Percentiles rank a stretch among this genome's conserved stretches.
Evolutionary conservation across 2,329 filamentous ascomycete genomes (phyloP).

Genomic region (Aspergillus tanneri): DNA sequence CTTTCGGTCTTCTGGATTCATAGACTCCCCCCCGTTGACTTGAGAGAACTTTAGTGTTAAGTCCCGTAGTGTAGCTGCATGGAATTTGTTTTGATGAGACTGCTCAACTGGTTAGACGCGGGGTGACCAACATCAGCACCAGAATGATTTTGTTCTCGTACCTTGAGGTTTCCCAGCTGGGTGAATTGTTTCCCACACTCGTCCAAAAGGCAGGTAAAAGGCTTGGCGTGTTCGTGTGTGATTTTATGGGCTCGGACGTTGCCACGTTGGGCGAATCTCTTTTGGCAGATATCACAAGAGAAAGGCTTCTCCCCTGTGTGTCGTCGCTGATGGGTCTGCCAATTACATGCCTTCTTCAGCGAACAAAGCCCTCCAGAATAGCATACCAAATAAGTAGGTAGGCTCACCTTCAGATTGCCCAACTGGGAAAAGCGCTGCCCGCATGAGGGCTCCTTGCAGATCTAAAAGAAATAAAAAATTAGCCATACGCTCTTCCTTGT

Average conservation of each 20-base stretch:
- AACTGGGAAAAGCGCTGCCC: constrained; percentile 81
- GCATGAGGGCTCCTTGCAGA: constrained; percentile 71
- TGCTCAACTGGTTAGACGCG: constrained; percentile 34
- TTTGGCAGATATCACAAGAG: constrained; percentile 74
- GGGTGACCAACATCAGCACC: background rate
- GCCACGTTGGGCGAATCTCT: constrained; percentile 79
- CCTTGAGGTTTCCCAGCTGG: constrained; percentile 89
- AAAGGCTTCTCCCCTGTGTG: constrained; percentile 88
- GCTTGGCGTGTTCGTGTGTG: constrained; percentile 74
- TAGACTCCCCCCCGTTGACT: constrained; percentile 59
- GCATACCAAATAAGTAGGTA: background rate
- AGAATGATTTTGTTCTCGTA: constrained; percentile 33
- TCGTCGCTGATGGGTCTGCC: constrained; percentile 76
- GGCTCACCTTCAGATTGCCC: constrained; percentile 78
- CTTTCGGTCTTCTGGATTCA: constrained; percentile 69
- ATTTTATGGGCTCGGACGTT: constrained; percentile 82
- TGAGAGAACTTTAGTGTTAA: constrained; percentile 70
- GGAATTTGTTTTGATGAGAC: constrained; percentile 94
- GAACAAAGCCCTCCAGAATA: background rate
- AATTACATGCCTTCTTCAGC: background rate
- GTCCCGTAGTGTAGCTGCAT: constrained; percentile 68
- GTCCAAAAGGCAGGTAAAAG: constrained; percentile 77
- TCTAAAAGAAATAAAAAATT: constrained; percentile 35
- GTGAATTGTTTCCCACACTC: constrained; percentile 85
- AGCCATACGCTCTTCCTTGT: background rate